A percentile compares a stretch with the other conserved stretches of the same genome.
phyloP scores from a whole-genome alignment of 2,329 filamentous ascomycete genomes.

The Colletotrichum truncatum region DNA sequence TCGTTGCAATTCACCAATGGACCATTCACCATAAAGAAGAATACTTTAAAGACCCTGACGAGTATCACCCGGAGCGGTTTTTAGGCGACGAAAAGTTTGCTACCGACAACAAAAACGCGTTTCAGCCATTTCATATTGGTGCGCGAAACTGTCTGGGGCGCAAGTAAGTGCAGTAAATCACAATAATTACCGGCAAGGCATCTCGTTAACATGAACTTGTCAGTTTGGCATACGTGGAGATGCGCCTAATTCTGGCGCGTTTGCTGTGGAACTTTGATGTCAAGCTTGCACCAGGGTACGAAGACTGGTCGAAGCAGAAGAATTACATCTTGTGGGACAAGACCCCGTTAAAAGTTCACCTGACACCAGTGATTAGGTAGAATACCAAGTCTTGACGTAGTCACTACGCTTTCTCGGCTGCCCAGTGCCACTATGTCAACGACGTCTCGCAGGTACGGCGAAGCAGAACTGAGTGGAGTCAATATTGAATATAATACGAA shows the following conservation, averaged over 20 bases:
- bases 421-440: too few relatives aligned
- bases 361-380: too few relatives aligned
- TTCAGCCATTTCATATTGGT: conserved; percentile 40
- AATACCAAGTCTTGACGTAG: too few relatives aligned
- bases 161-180: conserved; percentile 35
- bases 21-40: conserved; percentile 50
- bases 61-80: conserved; percentile 53
- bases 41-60: conserved; percentile 53
- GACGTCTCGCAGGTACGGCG: too few relatives aligned
- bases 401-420: too few relatives aligned
- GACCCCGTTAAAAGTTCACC: neutral
- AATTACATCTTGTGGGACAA: neutral
- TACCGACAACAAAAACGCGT: conserved; percentile 32
- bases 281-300: neutral
- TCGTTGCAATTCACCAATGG: conserved; percentile 53
- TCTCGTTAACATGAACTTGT: neutral
- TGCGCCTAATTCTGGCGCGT: neutral
- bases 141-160: conserved; percentile 42
- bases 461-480: too few relatives aligned
- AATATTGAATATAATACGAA: too few relatives aligned
- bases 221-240: neutral
- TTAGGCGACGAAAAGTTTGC: conserved; percentile 30
- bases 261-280: conserved; percentile 7
- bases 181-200: accelerated
- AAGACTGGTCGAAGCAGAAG: neutral